phyloP scores from a whole-genome alignment of 305 asterid species.

The Ajuga reptans region DNA sequence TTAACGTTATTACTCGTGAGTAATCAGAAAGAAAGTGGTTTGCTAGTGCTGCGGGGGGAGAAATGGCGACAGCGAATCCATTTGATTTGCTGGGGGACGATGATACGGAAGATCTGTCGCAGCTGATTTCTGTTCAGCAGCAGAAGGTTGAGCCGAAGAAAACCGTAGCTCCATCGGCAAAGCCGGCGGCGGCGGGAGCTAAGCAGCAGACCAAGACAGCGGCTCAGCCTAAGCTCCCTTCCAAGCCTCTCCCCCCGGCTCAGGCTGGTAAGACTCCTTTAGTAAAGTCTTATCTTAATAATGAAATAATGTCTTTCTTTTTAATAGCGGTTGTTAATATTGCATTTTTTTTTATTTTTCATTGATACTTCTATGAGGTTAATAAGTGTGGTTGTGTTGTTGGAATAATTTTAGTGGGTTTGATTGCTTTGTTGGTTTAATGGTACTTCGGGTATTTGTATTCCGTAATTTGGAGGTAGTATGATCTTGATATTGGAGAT shows the following conservation, averaged over 20 bases:
- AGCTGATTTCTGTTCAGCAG: constrained; percentile 53
- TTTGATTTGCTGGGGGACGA: constrained; percentile 83
- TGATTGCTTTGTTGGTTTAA: too few species aligned
- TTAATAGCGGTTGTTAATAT: background rate
- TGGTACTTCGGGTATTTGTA: too few species aligned
- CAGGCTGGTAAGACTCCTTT: constrained; percentile 44
- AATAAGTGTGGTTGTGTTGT: too few species aligned
- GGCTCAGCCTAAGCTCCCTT: constrained; percentile 39
- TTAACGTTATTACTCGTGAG: constrained; percentile 3
- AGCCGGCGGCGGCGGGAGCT: constrained; percentile 19
- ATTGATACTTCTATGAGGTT: background rate
- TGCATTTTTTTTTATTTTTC: background rate
- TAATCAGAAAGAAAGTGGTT: constrained; percentile 22
- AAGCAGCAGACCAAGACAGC: constrained; percentile 24
- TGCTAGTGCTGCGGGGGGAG: constrained; percentile 20
- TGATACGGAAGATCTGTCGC: constrained; percentile 67
- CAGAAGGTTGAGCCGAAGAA: constrained; percentile 54
- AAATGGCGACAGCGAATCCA: constrained; percentile 79
- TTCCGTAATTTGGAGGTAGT: too few species aligned
- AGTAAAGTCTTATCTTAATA: background rate
- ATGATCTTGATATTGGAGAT: too few species aligned
- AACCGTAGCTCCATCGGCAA: constrained; percentile 28
- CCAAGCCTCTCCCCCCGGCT: constrained; percentile 54
- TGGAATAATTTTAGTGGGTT: background rate
- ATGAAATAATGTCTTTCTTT: background rate